Evolutionary conservation across 345 rosid genomes (phyloP).

Genomic region (Corymbia maculata): DNA sequence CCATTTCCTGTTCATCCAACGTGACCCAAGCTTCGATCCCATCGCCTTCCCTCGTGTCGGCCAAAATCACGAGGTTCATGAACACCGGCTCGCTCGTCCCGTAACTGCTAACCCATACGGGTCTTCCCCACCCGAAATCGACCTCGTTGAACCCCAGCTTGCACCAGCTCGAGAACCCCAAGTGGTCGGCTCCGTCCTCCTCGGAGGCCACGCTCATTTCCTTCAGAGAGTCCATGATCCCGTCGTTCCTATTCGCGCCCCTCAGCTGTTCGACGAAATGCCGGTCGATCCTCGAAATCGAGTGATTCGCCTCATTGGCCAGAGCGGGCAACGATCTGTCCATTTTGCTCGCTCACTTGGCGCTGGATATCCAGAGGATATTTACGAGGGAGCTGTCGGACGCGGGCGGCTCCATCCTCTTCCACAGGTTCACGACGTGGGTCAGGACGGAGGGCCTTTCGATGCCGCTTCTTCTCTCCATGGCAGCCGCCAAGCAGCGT

Average conservation of each 20-base stretch:
- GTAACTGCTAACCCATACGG: slow-evolving; percentile 2
- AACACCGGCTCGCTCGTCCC: not conserved
- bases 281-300: not conserved
- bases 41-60: slow-evolving; percentile 17
- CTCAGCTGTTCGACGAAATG: slow-evolving; percentile 3
- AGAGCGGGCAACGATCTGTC: slow-evolving; percentile 23
- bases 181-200: not conserved
- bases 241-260: not conserved
- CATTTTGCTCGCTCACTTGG: slow-evolving; percentile 4
- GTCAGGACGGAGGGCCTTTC: slow-evolving; percentile 17
- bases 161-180: slow-evolving; percentile 9
- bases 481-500: not conserved
- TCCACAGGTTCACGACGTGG: slow-evolving; percentile 26
- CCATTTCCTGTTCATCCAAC: slow-evolving; percentile 30
- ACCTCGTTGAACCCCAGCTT: slow-evolving; percentile 10
- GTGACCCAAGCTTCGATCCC: slow-evolving; percentile 48
- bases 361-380: slow-evolving; percentile 14
- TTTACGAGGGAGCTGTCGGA: slow-evolving; percentile 30
- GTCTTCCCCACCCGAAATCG: slow-evolving; percentile 29
- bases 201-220: not conserved
- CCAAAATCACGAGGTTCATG: slow-evolving; percentile 27
- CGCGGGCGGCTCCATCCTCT: slow-evolving; percentile 4
- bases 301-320: slow-evolving; percentile 1
- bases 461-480: not conserved
- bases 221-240: not conserved